These are phyloP conservation scores for Diplodia sapinea DNA, from an alignment of 2,329 filamentous ascomycete species.

Conservation along the genomic window DNA sequence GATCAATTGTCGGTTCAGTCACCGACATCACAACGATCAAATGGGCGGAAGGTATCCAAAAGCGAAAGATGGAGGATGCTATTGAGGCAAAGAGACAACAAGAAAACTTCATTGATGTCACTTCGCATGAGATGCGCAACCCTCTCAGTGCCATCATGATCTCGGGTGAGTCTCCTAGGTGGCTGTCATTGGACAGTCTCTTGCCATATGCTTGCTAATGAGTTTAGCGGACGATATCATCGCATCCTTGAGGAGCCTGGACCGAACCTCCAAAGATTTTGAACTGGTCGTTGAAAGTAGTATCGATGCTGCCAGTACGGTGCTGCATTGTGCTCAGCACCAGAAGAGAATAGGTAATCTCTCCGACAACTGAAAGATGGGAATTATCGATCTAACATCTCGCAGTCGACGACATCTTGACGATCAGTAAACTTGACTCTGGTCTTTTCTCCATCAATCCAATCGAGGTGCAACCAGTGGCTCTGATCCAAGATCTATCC, in stretches of 20 bases:
- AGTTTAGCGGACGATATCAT: constrained; percentile 28
- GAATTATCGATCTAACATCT: neutral
- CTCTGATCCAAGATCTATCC: constrained; percentile 35
- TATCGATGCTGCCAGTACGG: constrained; percentile 38
- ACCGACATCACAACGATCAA: constrained; percentile 45
- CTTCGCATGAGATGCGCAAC: constrained; percentile 46
- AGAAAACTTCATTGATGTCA: constrained; percentile 47
- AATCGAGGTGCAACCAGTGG: constrained; percentile 33
- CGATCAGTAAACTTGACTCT: constrained; percentile 31
- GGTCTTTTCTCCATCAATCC: constrained; percentile 41
- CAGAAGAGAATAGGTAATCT: constrained; percentile 41
- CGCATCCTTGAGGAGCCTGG: constrained; percentile 1
- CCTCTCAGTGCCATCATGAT: constrained; percentile 31
- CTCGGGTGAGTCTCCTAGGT: constrained; percentile 21
- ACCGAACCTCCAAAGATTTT: constrained; percentile 9
- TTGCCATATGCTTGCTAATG: constrained; percentile 5
- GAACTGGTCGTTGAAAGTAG: constrained; percentile 10
- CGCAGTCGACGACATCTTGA: constrained; percentile 31
- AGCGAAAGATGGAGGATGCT: constrained; percentile 36
- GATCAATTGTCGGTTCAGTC: constrained; percentile 42
- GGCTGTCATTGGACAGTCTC: neutral
- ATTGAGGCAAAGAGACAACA: constrained; percentile 44
- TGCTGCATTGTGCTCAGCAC: constrained; percentile 45
- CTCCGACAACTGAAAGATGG: too few species aligned
- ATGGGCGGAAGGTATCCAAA: constrained; percentile 37